Base-by-base conservation (phyloP, 2,329 filamentous ascomycete genomes). In the Paecilomyces variotii region DNA sequence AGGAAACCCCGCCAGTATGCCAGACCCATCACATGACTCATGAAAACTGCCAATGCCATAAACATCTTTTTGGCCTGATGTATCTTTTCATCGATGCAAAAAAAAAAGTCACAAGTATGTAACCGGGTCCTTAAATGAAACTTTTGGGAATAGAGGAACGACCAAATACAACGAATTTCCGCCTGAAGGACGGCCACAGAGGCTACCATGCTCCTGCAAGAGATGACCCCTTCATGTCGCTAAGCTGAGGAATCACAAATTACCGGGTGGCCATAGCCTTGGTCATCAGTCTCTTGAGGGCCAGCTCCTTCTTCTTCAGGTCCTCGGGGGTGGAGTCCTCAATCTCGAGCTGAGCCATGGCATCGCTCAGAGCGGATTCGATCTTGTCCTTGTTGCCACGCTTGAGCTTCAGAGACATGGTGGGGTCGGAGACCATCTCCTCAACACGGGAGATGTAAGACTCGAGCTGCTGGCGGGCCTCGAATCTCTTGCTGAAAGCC, bases 381-480 rank as follows among this genome's bases (percentile, higher is more conserved):
- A 99, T 97, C 89, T 96, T 97, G 81, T 97, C 92, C 89, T 96
- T 96, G 85, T 96, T 92, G 78, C 91, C 91, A 72, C 93, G 91
- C 90, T 97, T 97, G 76, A 99, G 85, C 87, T 96, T 97, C 74
- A 97, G 85, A 64, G 91, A 94, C 81, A 96, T 88, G 53, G 88
- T 91, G 61, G 94, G 94, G 83, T 99, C 94, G 53, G 91, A 96
- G 77, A 97, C 87, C 72, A 99, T 96, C 84, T 99, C 94, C 86
- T 99, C 94, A 64, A 97, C 93, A 76, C 93, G 91, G 76, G 89
- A 88, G 78, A 99, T 97, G 86, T 99, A 99, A 56, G 91, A 93
- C 85, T 99, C 94, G 67, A 99, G 90, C 82, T 97, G 92, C 84
- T 99, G 94, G 83, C 95, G 91, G 64, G 94, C 90, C 86, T 99